Percentiles rank a stretch among this genome's conserved stretches.
These are phyloP conservation scores for Fusarium concolor DNA, from an alignment of 2,329 filamentous ascomycete species.

Conservation along the genomic window DNA sequence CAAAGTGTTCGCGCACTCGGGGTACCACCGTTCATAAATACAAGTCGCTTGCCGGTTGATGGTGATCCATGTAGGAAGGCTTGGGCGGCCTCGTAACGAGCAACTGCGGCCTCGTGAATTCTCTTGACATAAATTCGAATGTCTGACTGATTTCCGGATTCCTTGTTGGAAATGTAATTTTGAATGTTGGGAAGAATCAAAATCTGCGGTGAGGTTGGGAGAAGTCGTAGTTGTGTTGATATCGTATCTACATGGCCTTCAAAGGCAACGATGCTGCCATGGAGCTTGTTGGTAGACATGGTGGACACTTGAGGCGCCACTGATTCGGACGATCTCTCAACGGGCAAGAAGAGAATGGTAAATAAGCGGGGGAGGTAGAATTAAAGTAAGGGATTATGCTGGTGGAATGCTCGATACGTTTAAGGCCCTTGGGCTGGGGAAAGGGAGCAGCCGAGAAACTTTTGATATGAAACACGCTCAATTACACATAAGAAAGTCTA, in stretches of 20 bases:
- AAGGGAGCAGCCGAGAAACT: conserved; percentile 28
- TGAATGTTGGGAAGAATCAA: conserved; percentile 66
- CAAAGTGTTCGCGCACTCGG: conserved; percentile 66
- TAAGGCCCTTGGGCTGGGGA: conserved; percentile 16
- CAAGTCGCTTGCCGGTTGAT: conserved; percentile 62
- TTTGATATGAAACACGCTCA: conserved; percentile 27
- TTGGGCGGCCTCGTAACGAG: conserved; percentile 61
- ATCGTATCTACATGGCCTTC: conserved; percentile 68
- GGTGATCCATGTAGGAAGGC: conserved; percentile 63
- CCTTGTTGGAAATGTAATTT: conserved; percentile 56
- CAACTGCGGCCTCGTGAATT: conserved; percentile 62
- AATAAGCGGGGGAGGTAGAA: conserved; percentile 7
- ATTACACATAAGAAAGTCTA: conserved; percentile 15
- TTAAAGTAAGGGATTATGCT: conserved; percentile 23
- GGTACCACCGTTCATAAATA: conserved; percentile 71
- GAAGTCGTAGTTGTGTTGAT: conserved; percentile 68
- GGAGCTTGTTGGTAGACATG: conserved; percentile 44
- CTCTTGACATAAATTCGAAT: conserved; percentile 57
- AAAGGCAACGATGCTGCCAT: conserved; percentile 68
- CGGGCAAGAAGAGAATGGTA: neutral
- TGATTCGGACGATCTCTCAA: conserved; percentile 25
- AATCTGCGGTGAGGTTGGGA: conserved; percentile 69
- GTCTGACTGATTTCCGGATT: conserved; percentile 47
- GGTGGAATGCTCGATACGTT: conserved; percentile 25
- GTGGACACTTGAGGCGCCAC: conserved; percentile 27